Conservation (phyloP, 306 rosid species). For the Phaseolus lunatus region DNA sequence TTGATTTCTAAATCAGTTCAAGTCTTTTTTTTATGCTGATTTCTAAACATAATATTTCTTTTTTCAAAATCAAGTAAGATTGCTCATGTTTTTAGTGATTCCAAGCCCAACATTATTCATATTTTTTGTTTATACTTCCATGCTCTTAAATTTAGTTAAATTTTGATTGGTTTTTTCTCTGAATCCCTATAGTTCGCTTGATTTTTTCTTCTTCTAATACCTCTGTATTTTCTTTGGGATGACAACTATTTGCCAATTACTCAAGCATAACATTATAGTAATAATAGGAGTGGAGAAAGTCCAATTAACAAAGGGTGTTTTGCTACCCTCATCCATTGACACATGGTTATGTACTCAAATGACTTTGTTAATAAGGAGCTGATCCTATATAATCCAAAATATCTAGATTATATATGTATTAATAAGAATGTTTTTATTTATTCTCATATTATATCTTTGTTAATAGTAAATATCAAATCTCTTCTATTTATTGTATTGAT, state of each 20-base stretch:
- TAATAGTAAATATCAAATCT: too few relatives aligned
- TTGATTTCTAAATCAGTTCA: neutral
- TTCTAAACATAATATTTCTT: neutral
- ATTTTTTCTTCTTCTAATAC: neutral
- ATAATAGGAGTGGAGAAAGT: neutral
- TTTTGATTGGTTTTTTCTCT: neutral
- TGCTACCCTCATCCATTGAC: neutral
- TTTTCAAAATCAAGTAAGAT: neutral
- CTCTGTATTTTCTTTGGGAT: neutral
- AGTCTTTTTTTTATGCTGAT: neutral
- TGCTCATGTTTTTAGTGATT: neutral
- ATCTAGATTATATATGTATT: too few relatives aligned
- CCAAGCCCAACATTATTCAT: neutral
- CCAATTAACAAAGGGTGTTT: neutral
- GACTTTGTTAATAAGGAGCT: too few relatives aligned
- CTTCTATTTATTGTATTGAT: too few relatives aligned
- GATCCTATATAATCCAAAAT: too few relatives aligned
- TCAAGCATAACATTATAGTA: neutral
- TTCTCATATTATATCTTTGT: too few relatives aligned
- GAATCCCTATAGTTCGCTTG: neutral
- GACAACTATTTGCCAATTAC: neutral
- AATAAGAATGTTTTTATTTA: too few relatives aligned
- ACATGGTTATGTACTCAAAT: too few relatives aligned
- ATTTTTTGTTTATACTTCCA: neutral
- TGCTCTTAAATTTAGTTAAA: neutral